Evolutionary conservation across 2,329 filamentous ascomycete species (phyloP).

Genomic region (Trichoderma harzianum): DNA sequence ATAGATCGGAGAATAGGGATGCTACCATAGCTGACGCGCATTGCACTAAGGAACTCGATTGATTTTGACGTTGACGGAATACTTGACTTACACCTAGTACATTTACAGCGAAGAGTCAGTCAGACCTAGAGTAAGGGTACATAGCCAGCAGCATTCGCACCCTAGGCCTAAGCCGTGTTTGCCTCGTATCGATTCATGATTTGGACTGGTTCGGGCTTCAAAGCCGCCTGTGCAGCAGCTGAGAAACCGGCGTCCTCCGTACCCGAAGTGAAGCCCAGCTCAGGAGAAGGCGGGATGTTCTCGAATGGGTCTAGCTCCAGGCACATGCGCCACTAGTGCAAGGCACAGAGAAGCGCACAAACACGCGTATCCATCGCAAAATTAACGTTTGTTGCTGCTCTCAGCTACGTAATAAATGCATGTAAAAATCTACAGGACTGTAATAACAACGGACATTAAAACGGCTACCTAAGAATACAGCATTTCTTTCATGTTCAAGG

Average conservation of each 20-base stretch:
- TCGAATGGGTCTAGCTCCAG: constrained; percentile 9
- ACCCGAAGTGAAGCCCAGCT: neutral
- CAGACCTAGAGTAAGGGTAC: neutral
- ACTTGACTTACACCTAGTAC: neutral
- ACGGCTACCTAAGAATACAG: no score
- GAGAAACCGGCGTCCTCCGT: constrained; percentile 7
- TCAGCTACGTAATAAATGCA: neutral
- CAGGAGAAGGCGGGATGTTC: neutral
- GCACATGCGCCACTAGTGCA: constrained; percentile 12
- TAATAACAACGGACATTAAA: neutral
- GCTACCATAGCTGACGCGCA: neutral
- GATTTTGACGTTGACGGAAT: neutral
- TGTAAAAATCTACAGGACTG: neutral
- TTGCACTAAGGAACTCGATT: neutral
- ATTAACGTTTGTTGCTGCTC: neutral
- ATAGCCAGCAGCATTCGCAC: neutral
- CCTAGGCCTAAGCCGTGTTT: neutral
- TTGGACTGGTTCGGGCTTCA: neutral
- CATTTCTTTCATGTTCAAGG: no score
- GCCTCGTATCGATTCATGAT: neutral
- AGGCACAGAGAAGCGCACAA: neutral
- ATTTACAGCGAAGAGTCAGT: neutral
- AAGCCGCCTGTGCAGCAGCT: neutral
- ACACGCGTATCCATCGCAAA: neutral
- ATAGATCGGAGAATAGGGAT: neutral